These are phyloP conservation scores for Rubroshorea leprosula DNA, from an alignment of 345 rosid genomes.

Conservation along the genomic window DNA sequence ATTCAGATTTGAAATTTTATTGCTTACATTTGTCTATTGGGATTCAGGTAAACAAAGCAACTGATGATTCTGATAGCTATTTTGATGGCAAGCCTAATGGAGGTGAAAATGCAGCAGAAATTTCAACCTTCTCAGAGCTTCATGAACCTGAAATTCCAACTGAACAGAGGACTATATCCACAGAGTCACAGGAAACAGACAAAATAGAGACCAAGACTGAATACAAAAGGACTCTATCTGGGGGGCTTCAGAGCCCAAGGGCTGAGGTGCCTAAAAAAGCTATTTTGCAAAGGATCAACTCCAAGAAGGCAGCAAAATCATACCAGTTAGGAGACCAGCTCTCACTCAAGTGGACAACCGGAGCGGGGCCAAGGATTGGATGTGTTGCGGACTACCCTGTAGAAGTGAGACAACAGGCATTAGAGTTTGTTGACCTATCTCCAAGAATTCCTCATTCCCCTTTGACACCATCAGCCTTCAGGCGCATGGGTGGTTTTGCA, in stretches of 20 bases:
- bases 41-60: constrained; percentile 51
- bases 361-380: constrained; percentile 79
- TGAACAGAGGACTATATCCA: constrained; percentile 17
- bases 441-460: constrained; percentile 43
- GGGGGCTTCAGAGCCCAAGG: constrained; percentile 69
- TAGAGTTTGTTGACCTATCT: constrained; percentile 71
- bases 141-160: constrained; percentile 22
- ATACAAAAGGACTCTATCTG: constrained; percentile 71
- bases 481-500: constrained; percentile 8
- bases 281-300: constrained; percentile 61
- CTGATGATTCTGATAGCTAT: constrained; percentile 59
- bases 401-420: constrained; percentile 69
- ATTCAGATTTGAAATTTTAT: neutral
- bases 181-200: constrained; percentile 22
- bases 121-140: constrained; percentile 11
- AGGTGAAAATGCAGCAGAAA: constrained; percentile 1
- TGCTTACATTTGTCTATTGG: constrained; percentile 1
- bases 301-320: constrained; percentile 63
- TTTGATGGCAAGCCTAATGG: constrained; percentile 25
- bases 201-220: constrained; percentile 20
- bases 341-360: constrained; percentile 72
- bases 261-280: constrained; percentile 53
- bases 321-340: constrained; percentile 76
- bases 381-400: constrained; percentile 88
- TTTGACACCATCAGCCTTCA: constrained; percentile 18